Base-by-base conservation (phyloP, 108 stramenopile genomes). In the Cylindrotheca closterium region DNA sequence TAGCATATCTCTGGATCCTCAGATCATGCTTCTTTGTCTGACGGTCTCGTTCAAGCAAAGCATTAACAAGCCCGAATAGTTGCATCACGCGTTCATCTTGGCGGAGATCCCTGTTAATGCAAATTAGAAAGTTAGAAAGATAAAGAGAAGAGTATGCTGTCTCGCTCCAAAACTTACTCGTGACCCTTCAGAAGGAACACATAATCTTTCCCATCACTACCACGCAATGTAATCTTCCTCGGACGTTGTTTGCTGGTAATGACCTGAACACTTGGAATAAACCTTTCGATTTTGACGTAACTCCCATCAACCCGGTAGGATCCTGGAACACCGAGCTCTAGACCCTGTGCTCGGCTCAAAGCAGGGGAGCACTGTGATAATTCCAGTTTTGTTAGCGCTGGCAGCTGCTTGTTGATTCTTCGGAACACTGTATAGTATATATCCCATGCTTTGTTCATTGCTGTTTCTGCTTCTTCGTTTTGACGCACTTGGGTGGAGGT, bases 71-170 rank as follows among this genome's bases (percentile, higher is more conserved):
- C 1, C 98, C 99, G 63, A 99, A 99, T 18, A 99, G 80, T 71
- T 99, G 99, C 99, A 99, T 99, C 33, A 96, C 98, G 23, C 99
- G 83, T 81, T 99, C 99, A 70, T 99, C 99, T 74, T 99, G 99
- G 29, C 99, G 75, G 60, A 99, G 74, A 76, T 99, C 99, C 71
- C 37, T 42, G 37, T n/a, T n/a, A n/a, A n/a, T n/a, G n/a, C n/a
- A n/a, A n/a, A n/a, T n/a, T n/a, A n/a, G n/a, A n/a, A n/a, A n/a
- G n/a, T n/a, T n/a, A n/a, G n/a, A n/a, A n/a, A n/a, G n/a, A n/a
- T n/a, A n/a, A 42, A 42, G 15, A 15, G 37, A 42, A 42, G 37
- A 42, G 37, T 10, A 42, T 42, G 37, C n/a, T n/a, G n/a, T n/a
- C n/a, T n/a, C n/a, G n/a, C n/a, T n/a, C n/a, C n/a, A n/a, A n/a